These are phyloP conservation scores for Elongisporangium senticosum DNA, from an alignment of 352 stramenopile genomes.

Conservation along the genomic window DNA sequence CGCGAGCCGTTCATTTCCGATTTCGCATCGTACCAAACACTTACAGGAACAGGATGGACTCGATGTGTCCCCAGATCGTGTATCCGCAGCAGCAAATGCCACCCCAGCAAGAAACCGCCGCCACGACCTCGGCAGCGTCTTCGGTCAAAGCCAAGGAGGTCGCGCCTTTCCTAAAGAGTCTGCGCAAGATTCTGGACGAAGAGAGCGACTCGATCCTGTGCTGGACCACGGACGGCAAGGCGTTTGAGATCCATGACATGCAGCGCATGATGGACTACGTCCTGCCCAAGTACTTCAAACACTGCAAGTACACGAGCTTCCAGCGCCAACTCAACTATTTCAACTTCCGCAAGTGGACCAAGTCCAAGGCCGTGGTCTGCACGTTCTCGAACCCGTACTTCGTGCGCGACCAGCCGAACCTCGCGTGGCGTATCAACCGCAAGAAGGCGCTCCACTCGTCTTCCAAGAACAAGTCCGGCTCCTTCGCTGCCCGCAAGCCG, in stretches of 20 bases:
- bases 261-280: slow-evolving; percentile 71
- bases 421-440: slow-evolving; percentile 56
- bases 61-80: background rate
- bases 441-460: slow-evolving; percentile 39
- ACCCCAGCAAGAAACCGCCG: background rate
- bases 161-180: slow-evolving; percentile 62
- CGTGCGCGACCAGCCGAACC: slow-evolving; percentile 44
- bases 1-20: background rate
- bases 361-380: slow-evolving; percentile 61
- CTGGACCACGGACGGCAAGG: slow-evolving; percentile 45
- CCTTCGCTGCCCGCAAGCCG: slow-evolving; percentile 1
- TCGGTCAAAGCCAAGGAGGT: slow-evolving; percentile 31
- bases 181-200: slow-evolving; percentile 52
- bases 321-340: slow-evolving; percentile 92
- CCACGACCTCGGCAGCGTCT: background rate
- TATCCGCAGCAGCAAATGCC: background rate
- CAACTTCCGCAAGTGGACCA: slow-evolving; percentile 83
- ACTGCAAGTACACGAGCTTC: slow-evolving; percentile 87
- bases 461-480: slow-evolving; percentile 5
- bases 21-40: background rate
- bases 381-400: slow-evolving; percentile 65
- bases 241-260: slow-evolving; percentile 76
- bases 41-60: slow-evolving; percentile 1
- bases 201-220: slow-evolving; percentile 41
- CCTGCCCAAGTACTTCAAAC: slow-evolving; percentile 90